Evolutionary conservation across 257 asterid species (phyloP).

Genomic region (Knoxia roxburghii): DNA sequence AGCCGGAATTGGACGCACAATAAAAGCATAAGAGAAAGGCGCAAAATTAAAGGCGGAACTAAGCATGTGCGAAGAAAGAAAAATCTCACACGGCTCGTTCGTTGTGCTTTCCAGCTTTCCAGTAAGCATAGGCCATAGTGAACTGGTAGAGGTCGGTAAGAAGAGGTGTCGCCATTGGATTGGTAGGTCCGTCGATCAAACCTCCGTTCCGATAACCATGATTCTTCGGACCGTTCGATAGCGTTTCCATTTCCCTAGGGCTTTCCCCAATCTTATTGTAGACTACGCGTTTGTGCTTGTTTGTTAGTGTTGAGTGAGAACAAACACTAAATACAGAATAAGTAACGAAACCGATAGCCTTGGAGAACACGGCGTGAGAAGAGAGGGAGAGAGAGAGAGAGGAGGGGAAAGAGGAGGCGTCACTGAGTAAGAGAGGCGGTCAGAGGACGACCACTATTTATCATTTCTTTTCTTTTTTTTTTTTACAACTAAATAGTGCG

Average conservation of each 20-base stretch:
- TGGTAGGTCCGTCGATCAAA: constrained; percentile 59
- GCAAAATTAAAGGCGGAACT: not conserved
- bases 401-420: not conserved
- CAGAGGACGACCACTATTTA: not conserved
- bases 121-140: constrained; percentile 97
- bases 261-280: constrained; percentile 11
- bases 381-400: not conserved
- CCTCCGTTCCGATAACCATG: constrained; percentile 20
- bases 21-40: not conserved
- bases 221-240: constrained; percentile 39
- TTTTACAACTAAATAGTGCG: not conserved
- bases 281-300: not conserved
- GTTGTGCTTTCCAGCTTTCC: constrained; percentile 89
- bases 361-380: constrained; percentile 13
- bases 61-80: not conserved
- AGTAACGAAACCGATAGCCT: not conserved
- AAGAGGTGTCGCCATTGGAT: constrained; percentile 96
- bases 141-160: constrained; percentile 97
- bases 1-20: not conserved
- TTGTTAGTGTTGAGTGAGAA: not conserved
- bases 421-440: not conserved
- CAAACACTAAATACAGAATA: not conserved
- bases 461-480: too few relatives aligned
- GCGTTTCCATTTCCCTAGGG: constrained; percentile 37
- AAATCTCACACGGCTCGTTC: constrained; percentile 86